Base-by-base conservation (phyloP, 257 asterid genomes). In the Jasminum sambac region DNA sequence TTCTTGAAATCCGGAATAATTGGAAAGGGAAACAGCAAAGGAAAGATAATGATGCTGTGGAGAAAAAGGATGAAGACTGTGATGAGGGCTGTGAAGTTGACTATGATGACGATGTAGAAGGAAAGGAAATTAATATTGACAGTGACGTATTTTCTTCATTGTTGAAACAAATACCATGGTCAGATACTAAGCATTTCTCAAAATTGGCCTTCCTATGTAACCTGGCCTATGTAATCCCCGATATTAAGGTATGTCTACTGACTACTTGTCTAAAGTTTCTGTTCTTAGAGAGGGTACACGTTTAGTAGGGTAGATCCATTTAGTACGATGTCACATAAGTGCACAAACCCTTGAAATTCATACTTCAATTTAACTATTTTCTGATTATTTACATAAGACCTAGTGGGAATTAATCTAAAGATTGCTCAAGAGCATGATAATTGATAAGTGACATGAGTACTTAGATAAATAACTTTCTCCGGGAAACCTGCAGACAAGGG, bases 161-260 rank as follows among this genome's bases (percentile, higher is more conserved):
- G 78, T 74, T 93, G 63, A 63, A 76, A 16, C 70, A 69, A 4
- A 92, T 88, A 25, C 78, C 95, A 2, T 83, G 91, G 89, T 86
- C 96, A 7, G 94, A 93, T 52, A 74, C 89, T n/a, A 88, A 78
- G 86, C 83, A 73, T 40, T 89, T 88, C 77, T 79, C 97, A 11
- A 86, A 79, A 78, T 67, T 93, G 60, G 96, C 97, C 39, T 90
- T 88, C 86, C 70, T 93, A 75, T 84, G 95, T 81, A 89, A 90
- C 94, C 82, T 88, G 90, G 98, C 97, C 3, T 92, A 93, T 64
- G 90, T 72, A 59, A 89, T 93, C 79, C 82, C 88, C 1, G 83
- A 90, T 77, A 84, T 93, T 73, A 87, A 93, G 97, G 98, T 93
- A 77, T 12, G 64, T 63, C 7, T 37, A 21, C 26, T 52, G 25